Percentiles rank a stretch among this genome's conserved stretches.
Evolutionary conservation across 2,329 filamentous ascomycete genomes (phyloP).

Genomic region (Talaromyces amestolkiae): DNA sequence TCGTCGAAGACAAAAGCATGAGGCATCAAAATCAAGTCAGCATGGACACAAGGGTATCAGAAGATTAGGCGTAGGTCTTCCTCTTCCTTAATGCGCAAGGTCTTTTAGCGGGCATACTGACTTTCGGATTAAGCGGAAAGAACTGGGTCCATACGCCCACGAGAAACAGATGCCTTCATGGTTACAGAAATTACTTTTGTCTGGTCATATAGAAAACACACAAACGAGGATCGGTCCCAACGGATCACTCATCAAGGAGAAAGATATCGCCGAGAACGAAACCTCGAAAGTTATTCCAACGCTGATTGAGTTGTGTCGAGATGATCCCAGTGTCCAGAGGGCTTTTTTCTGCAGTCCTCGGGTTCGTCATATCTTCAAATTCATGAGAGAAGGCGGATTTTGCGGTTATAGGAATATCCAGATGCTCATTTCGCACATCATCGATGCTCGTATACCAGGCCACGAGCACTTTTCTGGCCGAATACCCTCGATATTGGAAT

Average conservation of each 20-base stretch:
- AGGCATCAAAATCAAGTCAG: conserved; percentile 3
- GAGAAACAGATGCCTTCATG: conserved; percentile 72
- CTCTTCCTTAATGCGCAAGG: background rate
- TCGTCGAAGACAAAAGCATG: conserved; percentile 6
- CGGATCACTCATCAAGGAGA: conserved; percentile 44
- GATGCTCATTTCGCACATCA: conserved; percentile 79
- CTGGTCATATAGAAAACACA: conserved; percentile 56
- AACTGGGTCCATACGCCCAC: conserved; percentile 69
- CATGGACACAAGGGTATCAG: conserved; percentile 23
- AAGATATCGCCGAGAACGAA: conserved; percentile 47
- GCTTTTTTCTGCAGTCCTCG: conserved; percentile 77
- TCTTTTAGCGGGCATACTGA: background rate
- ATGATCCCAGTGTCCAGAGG: conserved; percentile 62
- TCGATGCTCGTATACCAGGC: conserved; percentile 57
- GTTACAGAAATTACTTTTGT: conserved; percentile 62
- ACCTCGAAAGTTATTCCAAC: conserved; percentile 58
- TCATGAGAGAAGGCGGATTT: conserved; percentile 81
- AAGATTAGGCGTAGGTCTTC: conserved; percentile 31
- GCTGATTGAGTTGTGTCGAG: conserved; percentile 61
- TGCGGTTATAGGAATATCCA: conserved; percentile 96
- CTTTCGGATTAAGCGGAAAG: conserved; percentile 46
- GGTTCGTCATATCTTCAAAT: conserved; percentile 77
- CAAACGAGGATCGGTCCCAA: conserved; percentile 50
- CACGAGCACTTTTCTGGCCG: conserved; percentile 58
- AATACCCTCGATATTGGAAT: conserved; percentile 72